phyloP scores from a whole-genome alignment of 495 filamentous ascomycete species.

The Penicillium tannophilum region DNA sequence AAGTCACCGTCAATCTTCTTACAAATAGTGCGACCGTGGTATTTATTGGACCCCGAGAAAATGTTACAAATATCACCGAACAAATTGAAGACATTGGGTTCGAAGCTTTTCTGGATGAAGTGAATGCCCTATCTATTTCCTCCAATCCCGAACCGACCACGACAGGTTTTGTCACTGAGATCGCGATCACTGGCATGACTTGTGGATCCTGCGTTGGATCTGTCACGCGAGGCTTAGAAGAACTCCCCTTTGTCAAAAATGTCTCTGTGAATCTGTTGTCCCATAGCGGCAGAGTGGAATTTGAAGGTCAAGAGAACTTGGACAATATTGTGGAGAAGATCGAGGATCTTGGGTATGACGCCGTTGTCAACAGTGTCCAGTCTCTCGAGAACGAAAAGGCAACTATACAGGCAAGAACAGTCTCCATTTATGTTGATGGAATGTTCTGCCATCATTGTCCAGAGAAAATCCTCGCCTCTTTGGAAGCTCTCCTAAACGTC shows the following conservation, averaged over 20 bases:
- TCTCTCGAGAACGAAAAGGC: constrained; percentile 19
- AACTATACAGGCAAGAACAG: constrained; percentile 49
- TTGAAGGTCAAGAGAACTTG: constrained; percentile 53
- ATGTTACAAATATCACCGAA: constrained; percentile 45
- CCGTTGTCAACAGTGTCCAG: constrained; percentile 50
- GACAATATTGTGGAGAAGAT: constrained; percentile 67
- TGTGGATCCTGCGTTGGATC: constrained; percentile 72
- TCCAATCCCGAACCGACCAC: constrained; percentile 5
- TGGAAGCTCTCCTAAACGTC: constrained; percentile 56
- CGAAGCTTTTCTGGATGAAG: constrained; percentile 52
- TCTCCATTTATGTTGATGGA: constrained; percentile 71
- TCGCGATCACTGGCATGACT: constrained; percentile 82
- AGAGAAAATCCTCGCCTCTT: constrained; percentile 52
- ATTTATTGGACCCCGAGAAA: constrained; percentile 44
- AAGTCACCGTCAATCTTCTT: constrained; percentile 59
- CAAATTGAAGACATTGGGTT: constrained; percentile 59
- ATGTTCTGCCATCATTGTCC: constrained; percentile 91
- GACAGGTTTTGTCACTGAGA: constrained; percentile 51
- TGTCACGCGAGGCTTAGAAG: constrained; percentile 65
- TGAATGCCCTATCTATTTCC: constrained; percentile 34
- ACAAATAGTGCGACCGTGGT: constrained; percentile 57
- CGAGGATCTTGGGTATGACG: constrained; percentile 81
- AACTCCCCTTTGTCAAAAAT: constrained; percentile 61
- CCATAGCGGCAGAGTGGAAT: constrained; percentile 70
- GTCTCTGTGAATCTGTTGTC: constrained; percentile 71